Conservation (phyloP, 805 yeast genomes). For the Wickerhamomyces kurtzmanii region DNA sequence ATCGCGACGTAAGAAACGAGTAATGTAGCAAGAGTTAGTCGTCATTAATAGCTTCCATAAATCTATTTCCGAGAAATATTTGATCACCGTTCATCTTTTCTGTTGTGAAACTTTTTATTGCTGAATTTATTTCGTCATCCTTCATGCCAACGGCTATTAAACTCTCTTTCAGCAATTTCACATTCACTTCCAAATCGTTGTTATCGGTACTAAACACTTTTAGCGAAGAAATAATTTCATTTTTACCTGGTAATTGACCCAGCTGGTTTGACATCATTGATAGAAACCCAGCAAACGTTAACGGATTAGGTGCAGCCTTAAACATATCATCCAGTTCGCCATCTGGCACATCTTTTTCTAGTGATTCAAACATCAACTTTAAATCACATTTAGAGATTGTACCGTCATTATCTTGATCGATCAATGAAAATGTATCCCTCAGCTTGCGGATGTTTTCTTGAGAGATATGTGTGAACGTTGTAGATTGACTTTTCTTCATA, state of each 20-base stretch:
- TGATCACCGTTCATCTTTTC: conserved; percentile 46
- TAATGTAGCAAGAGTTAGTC: conserved; percentile 1
- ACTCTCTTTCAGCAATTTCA: conserved; percentile 36
- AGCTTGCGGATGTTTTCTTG: conserved; percentile 56
- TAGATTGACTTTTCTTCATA: conserved; percentile 19
- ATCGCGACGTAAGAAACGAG: neutral
- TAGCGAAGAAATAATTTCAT: conserved; percentile 51
- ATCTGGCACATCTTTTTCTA: conserved; percentile 37
- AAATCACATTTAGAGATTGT: conserved; percentile 47
- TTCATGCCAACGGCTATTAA: conserved; percentile 35
- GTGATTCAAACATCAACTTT: conserved; percentile 36
- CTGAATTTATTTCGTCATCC: conserved; percentile 33
- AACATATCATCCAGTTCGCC: conserved; percentile 43
- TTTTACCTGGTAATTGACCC: conserved; percentile 37
- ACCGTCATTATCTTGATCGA: conserved; percentile 80
- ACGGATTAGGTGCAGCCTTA: conserved; percentile 13
- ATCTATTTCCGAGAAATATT: conserved; percentile 50
- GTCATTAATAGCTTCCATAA: conserved; percentile 40
- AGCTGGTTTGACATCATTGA: conserved; percentile 50
- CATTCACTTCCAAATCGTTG: conserved; percentile 33
- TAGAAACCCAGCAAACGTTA: conserved; percentile 59
- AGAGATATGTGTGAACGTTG: conserved; percentile 34
- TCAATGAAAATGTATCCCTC: conserved; percentile 66
- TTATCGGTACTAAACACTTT: conserved; percentile 32
- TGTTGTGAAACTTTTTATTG: conserved; percentile 46